Base-by-base conservation (phyloP, 805 yeast genomes). In the Ogataea nitratoaversa region DNA sequence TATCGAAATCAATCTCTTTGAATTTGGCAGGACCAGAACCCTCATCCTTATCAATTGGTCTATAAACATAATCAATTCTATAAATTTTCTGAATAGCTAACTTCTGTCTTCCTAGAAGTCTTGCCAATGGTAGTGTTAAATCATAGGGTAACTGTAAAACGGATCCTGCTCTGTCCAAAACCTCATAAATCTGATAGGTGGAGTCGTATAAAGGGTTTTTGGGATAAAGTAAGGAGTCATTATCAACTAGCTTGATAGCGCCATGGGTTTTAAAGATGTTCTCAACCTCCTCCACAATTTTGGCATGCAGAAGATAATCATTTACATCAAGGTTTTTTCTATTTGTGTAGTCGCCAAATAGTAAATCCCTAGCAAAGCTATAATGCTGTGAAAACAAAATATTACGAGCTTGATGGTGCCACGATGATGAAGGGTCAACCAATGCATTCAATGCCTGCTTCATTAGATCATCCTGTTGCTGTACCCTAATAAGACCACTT, bases 331-430 rank as follows among this genome's bases (percentile, higher is more conserved):
- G 56, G 3, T 37, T 31, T 37, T 56, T 54, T 7, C 46, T 46
- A n/a, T 29, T 33, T 2, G 63, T 57, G 41, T 53, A 54, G 34
- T 71, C 71, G 43, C 90, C 98, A 60, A 84, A 93, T 44, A 93
- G 67, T 12, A 88, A 75, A 59, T 88, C 96, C 48, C 82, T 80
- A 0, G 95, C 95, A 43, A 85, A 71, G 60, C 82, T 82, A 52
- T 88, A 83, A 0, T 96, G 89, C 52, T 87, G 95, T 13, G 84
- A 72, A 60, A 93, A 93, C 27, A 93, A 65, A 0, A 93, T 84
- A 39, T 83, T 84, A 54, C 96, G 74, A 0, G 93, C 96, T 59
- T 89, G 95, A 47, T 81, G 86, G 49, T 90, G 93, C 95, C 96
- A 89, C 1, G 95, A 90, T 0, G 96, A 86, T 0, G 93, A 79